A percentile compares a stretch with the other conserved stretches of the same genome.
These are phyloP conservation scores for Botrytis porri DNA, from an alignment of 2,329 filamentous ascomycete species.

Conservation along the genomic window DNA sequence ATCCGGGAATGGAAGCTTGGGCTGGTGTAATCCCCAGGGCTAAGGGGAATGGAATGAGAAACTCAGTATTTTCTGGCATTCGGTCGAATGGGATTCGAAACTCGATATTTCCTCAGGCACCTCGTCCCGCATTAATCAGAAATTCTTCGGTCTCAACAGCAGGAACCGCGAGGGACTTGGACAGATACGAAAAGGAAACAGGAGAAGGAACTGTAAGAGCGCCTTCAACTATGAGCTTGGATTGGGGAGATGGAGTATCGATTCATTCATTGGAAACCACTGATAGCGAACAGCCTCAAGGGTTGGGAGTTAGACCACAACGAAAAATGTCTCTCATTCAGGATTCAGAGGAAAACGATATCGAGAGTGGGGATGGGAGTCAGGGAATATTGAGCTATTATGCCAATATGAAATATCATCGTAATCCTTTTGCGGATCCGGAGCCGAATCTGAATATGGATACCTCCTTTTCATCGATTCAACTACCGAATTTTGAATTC, in stretches of 20 bases:
- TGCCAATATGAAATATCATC: neutral
- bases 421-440: slow-evolving; percentile 1
- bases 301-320: neutral
- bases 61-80: neutral
- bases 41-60: neutral
- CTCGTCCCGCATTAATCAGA: neutral
- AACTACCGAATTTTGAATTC: neutral
- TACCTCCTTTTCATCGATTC: neutral
- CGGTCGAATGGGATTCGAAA: neutral
- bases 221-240: neutral
- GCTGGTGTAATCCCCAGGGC: neutral
- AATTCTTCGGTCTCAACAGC: neutral
- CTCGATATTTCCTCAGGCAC: neutral
- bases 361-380: neutral
- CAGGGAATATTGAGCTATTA: neutral
- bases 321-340: neutral
- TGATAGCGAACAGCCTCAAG: neutral
- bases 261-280: slow-evolving; percentile 38
- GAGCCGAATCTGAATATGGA: neutral
- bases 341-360: neutral
- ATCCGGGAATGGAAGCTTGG: neutral
- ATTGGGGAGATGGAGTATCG: neutral
- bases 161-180: neutral
- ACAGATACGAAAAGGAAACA: neutral
- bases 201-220: neutral